Percentiles rank a stretch among this genome's conserved stretches.
These are phyloP conservation scores for Diaporthe sp. DNA, from an alignment of 2,329 filamentous ascomycete genomes.

Conservation along the genomic window DNA sequence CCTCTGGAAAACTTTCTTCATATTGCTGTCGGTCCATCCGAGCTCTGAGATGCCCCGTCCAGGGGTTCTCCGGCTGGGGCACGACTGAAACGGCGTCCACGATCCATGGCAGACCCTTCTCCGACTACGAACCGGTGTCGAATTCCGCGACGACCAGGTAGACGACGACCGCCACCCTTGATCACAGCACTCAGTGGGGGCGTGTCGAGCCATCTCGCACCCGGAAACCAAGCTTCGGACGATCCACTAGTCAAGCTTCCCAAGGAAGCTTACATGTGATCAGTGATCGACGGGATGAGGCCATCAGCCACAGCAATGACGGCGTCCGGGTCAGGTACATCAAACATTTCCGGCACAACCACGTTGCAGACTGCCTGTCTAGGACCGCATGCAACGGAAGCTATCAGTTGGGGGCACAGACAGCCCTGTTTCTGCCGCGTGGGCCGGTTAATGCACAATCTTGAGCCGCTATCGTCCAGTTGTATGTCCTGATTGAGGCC, in stretches of 20 bases:
- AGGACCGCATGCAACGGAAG: conserved; percentile 26
- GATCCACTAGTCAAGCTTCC: conserved; percentile 15
- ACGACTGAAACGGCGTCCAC: conserved; percentile 34
- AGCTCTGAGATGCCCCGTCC: conserved; percentile 11
- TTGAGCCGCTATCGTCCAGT: conserved; percentile 7
- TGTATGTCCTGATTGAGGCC: not conserved
- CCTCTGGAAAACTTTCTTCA: conserved; percentile 27
- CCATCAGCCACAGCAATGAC: conserved; percentile 33
- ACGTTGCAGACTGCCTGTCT: conserved; percentile 31
- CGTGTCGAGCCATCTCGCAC: conserved; percentile 13
- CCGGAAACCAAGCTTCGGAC: conserved; percentile 20
- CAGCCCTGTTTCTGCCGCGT: conserved; percentile 14
- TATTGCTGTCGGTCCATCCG: conserved; percentile 32
- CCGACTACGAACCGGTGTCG: conserved; percentile 3
- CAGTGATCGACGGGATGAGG: conserved; percentile 15
- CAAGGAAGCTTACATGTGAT: conserved; percentile 23
- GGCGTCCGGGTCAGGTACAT: conserved; percentile 34
- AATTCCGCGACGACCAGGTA: not conserved
- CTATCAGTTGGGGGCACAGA: conserved; percentile 7
- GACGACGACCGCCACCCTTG: not conserved
- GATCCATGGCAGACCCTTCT: conserved; percentile 13
- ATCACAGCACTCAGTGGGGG: not conserved
- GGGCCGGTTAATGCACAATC: conserved; percentile 18
- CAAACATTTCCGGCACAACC: conserved; percentile 38
- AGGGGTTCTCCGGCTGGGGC: conserved; percentile 13